Evolutionary conservation across 1,139 yeast genomes (phyloP).

Genomic region (Geotrichum bryndzae): DNA sequence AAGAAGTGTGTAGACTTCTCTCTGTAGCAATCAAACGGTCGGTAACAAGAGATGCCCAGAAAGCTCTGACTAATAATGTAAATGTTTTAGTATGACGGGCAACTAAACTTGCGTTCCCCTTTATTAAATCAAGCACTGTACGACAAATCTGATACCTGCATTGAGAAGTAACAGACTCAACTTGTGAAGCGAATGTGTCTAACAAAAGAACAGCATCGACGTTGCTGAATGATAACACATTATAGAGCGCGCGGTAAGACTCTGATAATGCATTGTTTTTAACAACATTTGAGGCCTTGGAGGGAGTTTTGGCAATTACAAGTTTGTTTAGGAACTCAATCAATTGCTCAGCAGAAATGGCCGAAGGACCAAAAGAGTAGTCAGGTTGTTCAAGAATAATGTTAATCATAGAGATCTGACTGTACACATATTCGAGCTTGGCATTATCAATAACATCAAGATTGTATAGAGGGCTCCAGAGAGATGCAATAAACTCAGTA

Average conservation of each 20-base stretch:
- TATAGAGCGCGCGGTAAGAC: conserved; percentile 4
- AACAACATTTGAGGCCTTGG: conserved; percentile 7
- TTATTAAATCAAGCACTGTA: conserved; percentile 7
- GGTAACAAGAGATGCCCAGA: conserved; percentile 57
- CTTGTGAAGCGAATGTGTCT: conserved; percentile 13
- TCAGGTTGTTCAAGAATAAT: conserved; percentile 29
- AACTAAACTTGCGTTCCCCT: neutral
- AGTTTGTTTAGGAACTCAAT: conserved; percentile 4
- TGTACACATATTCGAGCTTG: conserved; percentile 6
- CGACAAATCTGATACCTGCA: conserved; percentile 19
- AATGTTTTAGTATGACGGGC: neutral
- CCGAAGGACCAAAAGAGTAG: conserved; percentile 32
- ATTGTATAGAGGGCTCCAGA: conserved; percentile 1
- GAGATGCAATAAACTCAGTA: neutral
- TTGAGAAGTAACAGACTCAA: conserved; percentile 16
- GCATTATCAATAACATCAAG: neutral
- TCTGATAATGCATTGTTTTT: conserved; percentile 13
- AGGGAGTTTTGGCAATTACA: conserved; percentile 11
- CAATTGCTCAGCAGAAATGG: conserved; percentile 5
- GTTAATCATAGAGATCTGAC: conserved; percentile 9
- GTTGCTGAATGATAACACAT: neutral
- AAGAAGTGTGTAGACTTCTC: conserved; percentile 51
- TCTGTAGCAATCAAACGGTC: conserved; percentile 64
- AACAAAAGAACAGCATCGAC: conserved; percentile 4
- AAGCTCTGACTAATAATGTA: neutral